A percentile compares a stretch with the other conserved stretches of the same genome.
Conservation (phyloP, 2,329 filamentous ascomycete genomes). For the Ramularia collo-cygni region DNA sequence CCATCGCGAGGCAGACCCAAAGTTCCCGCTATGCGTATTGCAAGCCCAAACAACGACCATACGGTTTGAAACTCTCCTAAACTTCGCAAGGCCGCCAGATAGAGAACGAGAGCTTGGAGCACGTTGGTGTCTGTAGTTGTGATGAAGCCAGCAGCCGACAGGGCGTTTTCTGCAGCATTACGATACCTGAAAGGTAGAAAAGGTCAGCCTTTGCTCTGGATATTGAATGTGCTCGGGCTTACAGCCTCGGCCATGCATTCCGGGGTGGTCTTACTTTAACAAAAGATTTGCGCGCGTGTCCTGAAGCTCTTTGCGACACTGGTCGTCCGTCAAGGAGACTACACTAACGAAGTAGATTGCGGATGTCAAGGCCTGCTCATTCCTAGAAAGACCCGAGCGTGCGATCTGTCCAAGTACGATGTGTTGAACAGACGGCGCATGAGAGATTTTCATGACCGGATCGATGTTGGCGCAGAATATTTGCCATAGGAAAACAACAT, state of each 20-base stretch:
- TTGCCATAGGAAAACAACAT: conserved; percentile 66
- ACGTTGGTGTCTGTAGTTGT: conserved; percentile 23
- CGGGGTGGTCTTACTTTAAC: neutral
- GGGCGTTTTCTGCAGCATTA: conserved; percentile 20
- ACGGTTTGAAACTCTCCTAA: conserved; percentile 20
- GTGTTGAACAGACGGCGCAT: conserved; percentile 62
- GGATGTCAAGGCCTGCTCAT: conserved; percentile 29
- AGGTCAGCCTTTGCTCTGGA: no score
- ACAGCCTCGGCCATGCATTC: no score
- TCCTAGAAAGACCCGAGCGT: conserved; percentile 49
- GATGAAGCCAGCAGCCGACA: conserved; percentile 25
- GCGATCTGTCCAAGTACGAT: conserved; percentile 56
- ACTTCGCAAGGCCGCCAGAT: conserved; percentile 21
- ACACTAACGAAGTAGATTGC: conserved; percentile 30
- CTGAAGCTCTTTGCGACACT: conserved; percentile 20
- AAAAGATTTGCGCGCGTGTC: conserved; percentile 17
- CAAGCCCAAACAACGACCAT: conserved; percentile 22
- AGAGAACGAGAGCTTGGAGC: conserved; percentile 26
- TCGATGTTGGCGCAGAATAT: conserved; percentile 68
- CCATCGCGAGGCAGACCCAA: conserved; percentile 31
- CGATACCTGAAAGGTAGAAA: conserved; percentile 12
- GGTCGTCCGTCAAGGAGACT: conserved; percentile 26
- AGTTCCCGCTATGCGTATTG: conserved; percentile 42
- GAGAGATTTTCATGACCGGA: conserved; percentile 64
- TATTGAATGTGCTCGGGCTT: no score